phyloP scores from a whole-genome alignment of 257 asterid genomes.

The Plectranthus barbatus region DNA sequence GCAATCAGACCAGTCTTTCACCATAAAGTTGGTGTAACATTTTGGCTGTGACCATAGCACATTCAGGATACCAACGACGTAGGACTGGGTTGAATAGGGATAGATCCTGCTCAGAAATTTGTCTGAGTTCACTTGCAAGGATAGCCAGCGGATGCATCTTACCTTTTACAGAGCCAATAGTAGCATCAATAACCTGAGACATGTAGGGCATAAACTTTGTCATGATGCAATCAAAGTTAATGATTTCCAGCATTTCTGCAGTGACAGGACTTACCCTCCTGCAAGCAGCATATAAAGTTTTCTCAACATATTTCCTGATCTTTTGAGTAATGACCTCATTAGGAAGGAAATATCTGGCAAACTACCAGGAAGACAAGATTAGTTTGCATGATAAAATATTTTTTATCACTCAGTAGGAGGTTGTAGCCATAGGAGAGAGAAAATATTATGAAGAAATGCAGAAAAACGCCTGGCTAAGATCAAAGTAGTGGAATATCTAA shows the following conservation, averaged over 20 bases:
- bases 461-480: background rate
- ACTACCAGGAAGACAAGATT: slow-evolving; percentile 39
- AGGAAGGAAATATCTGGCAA: slow-evolving; percentile 34
- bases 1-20: slow-evolving; percentile 69
- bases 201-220: slow-evolving; percentile 16
- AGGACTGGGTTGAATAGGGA: slow-evolving; percentile 58
- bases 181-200: slow-evolving; percentile 47
- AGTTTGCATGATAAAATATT: background rate
- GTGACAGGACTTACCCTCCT: slow-evolving; percentile 49
- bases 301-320: slow-evolving; percentile 56
- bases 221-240: slow-evolving; percentile 11
- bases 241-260: background rate
- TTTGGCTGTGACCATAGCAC: slow-evolving; percentile 56
- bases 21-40: slow-evolving; percentile 73
- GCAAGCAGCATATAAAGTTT: slow-evolving; percentile 67
- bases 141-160: slow-evolving; percentile 58
- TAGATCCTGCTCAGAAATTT: slow-evolving; percentile 65
- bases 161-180: slow-evolving; percentile 37
- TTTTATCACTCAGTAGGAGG: slow-evolving; percentile 9
- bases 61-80: slow-evolving; percentile 57
- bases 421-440: slow-evolving; percentile 4
- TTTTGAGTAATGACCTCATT: slow-evolving; percentile 40
- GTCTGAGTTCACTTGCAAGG: slow-evolving; percentile 68
- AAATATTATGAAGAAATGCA: background rate
- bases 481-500: background rate